Evolutionary conservation across 169 alveolate species (phyloP).

Genomic region (Cyclospora cayetanensis): DNA sequence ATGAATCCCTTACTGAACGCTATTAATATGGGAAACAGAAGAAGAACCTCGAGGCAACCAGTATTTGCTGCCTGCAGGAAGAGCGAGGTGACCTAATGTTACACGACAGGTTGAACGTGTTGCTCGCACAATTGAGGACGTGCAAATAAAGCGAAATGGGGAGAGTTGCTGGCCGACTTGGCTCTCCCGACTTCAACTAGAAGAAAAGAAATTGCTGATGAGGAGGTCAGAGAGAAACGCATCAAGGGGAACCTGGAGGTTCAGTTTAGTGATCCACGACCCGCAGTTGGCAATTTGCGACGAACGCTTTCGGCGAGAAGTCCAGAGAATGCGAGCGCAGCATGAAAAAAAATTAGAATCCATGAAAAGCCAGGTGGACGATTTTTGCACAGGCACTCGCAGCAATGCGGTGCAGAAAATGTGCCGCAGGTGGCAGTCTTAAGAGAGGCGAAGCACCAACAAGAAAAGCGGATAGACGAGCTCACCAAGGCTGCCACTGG

Average conservation of each 20-base stretch:
- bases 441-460: not conserved
- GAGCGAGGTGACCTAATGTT: not conserved
- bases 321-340: not conserved
- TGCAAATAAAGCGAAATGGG: not conserved
- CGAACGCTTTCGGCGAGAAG: not conserved
- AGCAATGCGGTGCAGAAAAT: not conserved
- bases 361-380: not conserved
- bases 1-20: too few species aligned
- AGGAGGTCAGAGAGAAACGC: not conserved
- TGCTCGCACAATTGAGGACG: not conserved
- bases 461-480: not conserved
- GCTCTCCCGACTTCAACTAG: not conserved
- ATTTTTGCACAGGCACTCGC: not conserved
- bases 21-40: too few species aligned
- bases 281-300: not conserved
- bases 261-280: too few species aligned
- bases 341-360: not conserved
- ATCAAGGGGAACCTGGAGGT: too few species aligned
- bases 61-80: not conserved
- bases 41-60: too few species aligned
- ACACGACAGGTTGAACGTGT: not conserved
- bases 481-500: not conserved
- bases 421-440: not conserved
- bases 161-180: not conserved
- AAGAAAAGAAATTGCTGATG: not conserved